phyloP scores from a whole-genome alignment of 2,329 filamentous ascomycete species.

The Cryphonectria parasitica region DNA sequence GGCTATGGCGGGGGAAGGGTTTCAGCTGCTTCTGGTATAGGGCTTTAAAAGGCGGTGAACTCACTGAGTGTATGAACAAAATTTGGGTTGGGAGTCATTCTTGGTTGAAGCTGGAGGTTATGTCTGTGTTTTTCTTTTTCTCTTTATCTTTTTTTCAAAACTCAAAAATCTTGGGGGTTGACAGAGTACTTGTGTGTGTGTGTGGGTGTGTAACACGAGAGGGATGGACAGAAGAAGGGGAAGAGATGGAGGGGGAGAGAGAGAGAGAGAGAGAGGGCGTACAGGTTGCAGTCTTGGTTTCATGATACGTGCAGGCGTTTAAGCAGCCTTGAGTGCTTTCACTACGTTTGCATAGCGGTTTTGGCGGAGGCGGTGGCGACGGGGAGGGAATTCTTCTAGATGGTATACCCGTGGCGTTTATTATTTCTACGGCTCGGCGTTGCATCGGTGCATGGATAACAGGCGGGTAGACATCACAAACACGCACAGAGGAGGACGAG shows the following conservation, averaged over 20 bases:
- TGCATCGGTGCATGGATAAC: constrained; percentile 14
- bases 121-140: not conserved
- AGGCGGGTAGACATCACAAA: not conserved
- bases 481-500: not conserved
- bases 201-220: not conserved
- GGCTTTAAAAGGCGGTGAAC: not conserved
- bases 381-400: constrained; percentile 8
- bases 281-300: constrained; percentile 9
- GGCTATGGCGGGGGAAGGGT: not conserved
- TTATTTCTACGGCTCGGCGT: constrained; percentile 15
- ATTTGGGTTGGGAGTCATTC: not conserved
- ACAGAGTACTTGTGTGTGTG: not conserved
- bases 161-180: not conserved
- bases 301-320: not conserved
- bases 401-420: constrained; percentile 23
- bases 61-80: not conserved
- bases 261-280: not conserved
- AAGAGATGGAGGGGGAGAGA: not conserved
- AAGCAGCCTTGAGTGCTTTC: not conserved
- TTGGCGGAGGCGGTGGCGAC: not conserved
- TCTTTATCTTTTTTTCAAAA: not conserved
- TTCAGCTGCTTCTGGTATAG: not conserved
- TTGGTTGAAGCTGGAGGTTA: not conserved
- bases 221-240: not conserved
- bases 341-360: constrained; percentile 20